These are phyloP conservation scores for Neurospora sp. DNA, from an alignment of 495 filamentous ascomycete genomes.

Conservation along the genomic window DNA sequence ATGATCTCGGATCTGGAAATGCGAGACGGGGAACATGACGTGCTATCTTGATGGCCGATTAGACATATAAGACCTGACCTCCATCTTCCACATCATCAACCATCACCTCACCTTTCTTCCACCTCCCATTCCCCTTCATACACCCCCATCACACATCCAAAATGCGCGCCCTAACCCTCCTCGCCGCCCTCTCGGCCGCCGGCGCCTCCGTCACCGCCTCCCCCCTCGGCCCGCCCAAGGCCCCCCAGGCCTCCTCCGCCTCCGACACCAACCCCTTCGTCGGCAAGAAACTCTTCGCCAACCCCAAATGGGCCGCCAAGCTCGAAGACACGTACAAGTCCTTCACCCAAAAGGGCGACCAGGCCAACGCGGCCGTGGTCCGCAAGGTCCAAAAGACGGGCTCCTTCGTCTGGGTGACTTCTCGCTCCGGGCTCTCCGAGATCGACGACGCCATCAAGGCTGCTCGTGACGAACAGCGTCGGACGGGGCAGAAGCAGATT, in stretches of 20 bases:
- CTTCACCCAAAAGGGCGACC: slow-evolving; percentile 31
- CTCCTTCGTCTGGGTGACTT: slow-evolving; percentile 46
- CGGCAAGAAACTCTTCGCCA: slow-evolving; percentile 44
- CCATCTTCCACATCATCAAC: neutral
- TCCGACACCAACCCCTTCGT: slow-evolving; percentile 36
- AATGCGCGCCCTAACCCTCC: slow-evolving; percentile 10
- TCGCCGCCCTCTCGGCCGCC: slow-evolving; percentile 9
- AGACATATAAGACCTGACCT: neutral
- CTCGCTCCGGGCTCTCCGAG: slow-evolving; percentile 19
- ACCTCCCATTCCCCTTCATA: neutral
- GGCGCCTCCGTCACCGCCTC: slow-evolving; percentile 9
- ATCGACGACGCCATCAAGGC: slow-evolving; percentile 41
- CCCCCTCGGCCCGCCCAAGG: slow-evolving; percentile 2
- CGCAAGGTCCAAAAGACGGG: slow-evolving; percentile 40
- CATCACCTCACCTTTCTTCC: neutral
- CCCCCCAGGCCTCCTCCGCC: neutral
- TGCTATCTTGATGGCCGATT: neutral
- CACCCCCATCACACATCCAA: neutral
- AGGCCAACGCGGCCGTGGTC: slow-evolving; percentile 27
- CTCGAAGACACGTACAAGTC: slow-evolving; percentile 36
- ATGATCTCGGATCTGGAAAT: neutral
- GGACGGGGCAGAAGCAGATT: slow-evolving; percentile 34
- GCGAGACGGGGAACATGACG: neutral
- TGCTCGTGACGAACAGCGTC: slow-evolving; percentile 35
- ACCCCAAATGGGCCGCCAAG: slow-evolving; percentile 43